Evolutionary conservation across 805 yeast genomes (phyloP).

Genomic region (Myxozyma vanderwaltii): DNA sequence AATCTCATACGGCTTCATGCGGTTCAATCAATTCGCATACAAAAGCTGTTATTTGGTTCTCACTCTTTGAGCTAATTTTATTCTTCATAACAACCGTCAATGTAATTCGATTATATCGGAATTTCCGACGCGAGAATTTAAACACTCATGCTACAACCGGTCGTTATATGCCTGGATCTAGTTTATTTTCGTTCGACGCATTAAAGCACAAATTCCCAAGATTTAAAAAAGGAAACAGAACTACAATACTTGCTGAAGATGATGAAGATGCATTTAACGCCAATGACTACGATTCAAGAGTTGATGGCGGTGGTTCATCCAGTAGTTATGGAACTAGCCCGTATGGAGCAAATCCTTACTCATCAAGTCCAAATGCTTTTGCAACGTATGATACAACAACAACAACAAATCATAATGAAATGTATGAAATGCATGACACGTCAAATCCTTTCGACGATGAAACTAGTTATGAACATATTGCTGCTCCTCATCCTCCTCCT

Average conservation of each 20-base stretch:
- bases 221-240: neutral
- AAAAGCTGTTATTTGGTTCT: slow-evolving; percentile 21
- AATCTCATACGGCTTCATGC: slow-evolving; percentile 7
- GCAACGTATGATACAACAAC: no score
- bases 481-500: neutral
- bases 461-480: slow-evolving; percentile 2
- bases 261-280: slow-evolving; percentile 22
- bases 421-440: neutral
- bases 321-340: no score
- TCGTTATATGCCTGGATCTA: neutral
- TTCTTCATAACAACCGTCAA: slow-evolving; percentile 7
- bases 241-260: slow-evolving; percentile 6
- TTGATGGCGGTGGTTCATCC: slow-evolving; percentile 27
- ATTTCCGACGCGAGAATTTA: neutral
- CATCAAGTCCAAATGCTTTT: no score
- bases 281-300: slow-evolving; percentile 16
- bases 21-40: slow-evolving; percentile 13
- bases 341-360: no score
- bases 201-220: neutral
- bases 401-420: no score
- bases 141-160: neutral
- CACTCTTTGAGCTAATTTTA: slow-evolving; percentile 3
- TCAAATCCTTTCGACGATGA: slow-evolving; percentile 8
- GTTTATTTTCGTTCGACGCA: neutral
- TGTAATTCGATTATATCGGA: slow-evolving; percentile 8